These are phyloP conservation scores for Chenopodium formosanum DNA, from an alignment of 148 eudicot genomes.

Conservation along the genomic window DNA sequence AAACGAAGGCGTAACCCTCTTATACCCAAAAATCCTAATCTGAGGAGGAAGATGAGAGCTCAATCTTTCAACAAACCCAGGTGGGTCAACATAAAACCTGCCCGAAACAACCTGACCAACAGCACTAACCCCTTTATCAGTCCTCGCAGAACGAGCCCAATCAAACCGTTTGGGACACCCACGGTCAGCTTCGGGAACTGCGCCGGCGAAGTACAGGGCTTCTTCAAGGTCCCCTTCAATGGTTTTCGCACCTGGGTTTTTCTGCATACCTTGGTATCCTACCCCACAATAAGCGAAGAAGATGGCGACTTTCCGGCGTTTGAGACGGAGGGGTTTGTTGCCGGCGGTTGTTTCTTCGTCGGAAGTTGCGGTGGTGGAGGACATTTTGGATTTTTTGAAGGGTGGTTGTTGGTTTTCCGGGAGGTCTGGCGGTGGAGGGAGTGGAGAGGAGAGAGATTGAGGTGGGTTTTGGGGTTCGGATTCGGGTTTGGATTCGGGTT, in stretches of 20 bases:
- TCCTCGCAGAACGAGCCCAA: slow-evolving; percentile 89
- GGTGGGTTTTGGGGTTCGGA: background rate
- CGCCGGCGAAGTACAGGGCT: slow-evolving; percentile 71
- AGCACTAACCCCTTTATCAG: slow-evolving; percentile 91
- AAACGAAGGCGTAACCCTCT: slow-evolving; percentile 56
- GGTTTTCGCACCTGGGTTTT: slow-evolving; percentile 94
- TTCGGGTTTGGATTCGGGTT: background rate
- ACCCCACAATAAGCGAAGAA: slow-evolving; percentile 92
- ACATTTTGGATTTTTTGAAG: slow-evolving; percentile 66
- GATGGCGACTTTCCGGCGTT: slow-evolving; percentile 84
- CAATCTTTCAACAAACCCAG: slow-evolving; percentile 61
- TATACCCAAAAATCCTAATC: slow-evolving; percentile 69
- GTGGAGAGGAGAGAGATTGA: background rate
- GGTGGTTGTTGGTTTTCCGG: slow-evolving; percentile 27
- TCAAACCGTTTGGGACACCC: slow-evolving; percentile 60
- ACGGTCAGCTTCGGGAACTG: slow-evolving; percentile 65
- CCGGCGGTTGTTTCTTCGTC: slow-evolving; percentile 16
- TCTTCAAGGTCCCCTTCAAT: slow-evolving; percentile 92
- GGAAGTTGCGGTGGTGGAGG: slow-evolving; percentile 40
- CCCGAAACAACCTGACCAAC: slow-evolving; percentile 93
- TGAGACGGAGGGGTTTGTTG: slow-evolving; percentile 39
- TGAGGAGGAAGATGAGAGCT: slow-evolving; percentile 48
- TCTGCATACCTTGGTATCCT: slow-evolving; percentile 96
- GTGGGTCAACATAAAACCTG: slow-evolving; percentile 71
- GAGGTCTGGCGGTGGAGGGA: background rate